phyloP scores from a whole-genome alignment of 805 yeast species.

The Myxozyma monticola region DNA sequence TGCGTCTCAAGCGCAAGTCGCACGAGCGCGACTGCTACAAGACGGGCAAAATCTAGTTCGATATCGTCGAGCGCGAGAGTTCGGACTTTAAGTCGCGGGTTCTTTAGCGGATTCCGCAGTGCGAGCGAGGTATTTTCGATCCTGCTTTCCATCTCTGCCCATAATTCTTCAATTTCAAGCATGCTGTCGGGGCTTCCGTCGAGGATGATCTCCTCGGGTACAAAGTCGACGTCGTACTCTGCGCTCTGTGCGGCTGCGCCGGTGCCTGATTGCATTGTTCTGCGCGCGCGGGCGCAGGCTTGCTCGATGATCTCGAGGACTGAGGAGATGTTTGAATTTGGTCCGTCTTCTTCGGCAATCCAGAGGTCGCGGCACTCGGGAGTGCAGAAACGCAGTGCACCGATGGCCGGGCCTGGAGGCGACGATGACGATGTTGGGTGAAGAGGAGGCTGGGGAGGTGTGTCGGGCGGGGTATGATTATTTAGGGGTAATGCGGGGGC shows the following conservation, averaged over 20 bases:
- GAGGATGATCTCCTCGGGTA: constrained; percentile 10
- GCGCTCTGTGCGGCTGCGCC: constrained; percentile 5
- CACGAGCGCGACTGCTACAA: constrained; percentile 43
- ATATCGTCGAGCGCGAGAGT: constrained; percentile 52
- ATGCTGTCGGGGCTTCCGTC: constrained; percentile 4
- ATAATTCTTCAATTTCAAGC: constrained; percentile 10
- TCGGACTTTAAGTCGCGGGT: constrained; percentile 23
- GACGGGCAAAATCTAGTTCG: constrained; percentile 54
- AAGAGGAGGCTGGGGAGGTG: not conserved
- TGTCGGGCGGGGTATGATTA: too few species aligned
- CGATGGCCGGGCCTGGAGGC: constrained; percentile 35
- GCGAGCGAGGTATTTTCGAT: not conserved
- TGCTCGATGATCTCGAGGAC: constrained; percentile 45
- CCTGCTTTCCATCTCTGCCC: constrained; percentile 10
- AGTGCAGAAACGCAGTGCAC: constrained; percentile 57
- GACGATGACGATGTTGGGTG: not conserved
- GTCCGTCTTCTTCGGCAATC: constrained; percentile 38
- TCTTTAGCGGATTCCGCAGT: constrained; percentile 7
- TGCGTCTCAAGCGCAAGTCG: constrained; percentile 17
- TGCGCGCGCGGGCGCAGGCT: constrained; percentile 30
- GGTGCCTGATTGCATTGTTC: constrained; percentile 11
- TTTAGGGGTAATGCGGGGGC: too few species aligned
- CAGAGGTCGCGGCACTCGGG: constrained; percentile 47
- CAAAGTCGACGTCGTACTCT: constrained; percentile 19
- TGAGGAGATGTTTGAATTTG: constrained; percentile 40